These are phyloP conservation scores for Botrytis hyacinthi DNA, from an alignment of 2,329 filamentous ascomycete species.

Conservation along the genomic window DNA sequence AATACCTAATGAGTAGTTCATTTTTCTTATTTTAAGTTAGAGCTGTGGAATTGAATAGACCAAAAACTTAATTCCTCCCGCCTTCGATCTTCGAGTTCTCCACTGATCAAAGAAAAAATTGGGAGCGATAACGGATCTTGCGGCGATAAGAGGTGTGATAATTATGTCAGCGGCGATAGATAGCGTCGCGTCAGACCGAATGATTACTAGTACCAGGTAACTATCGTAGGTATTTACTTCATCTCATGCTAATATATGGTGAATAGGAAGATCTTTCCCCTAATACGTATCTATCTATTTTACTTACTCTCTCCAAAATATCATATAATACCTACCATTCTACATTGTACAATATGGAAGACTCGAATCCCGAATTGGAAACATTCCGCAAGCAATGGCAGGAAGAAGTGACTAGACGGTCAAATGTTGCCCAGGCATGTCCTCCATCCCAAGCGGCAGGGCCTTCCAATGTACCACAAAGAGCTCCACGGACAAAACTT, in stretches of 20 bases:
- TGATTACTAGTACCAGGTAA: neutral
- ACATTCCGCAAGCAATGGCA: constrained; percentile 84
- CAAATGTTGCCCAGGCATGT: constrained; percentile 26
- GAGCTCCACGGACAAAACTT: constrained; percentile 22
- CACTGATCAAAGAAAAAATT: constrained; percentile 8
- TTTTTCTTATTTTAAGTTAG: neutral
- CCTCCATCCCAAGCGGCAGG: constrained; percentile 18
- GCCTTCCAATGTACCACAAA: constrained; percentile 27
- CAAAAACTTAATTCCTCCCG: neutral
- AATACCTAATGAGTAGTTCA: neutral
- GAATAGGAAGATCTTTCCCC: neutral
- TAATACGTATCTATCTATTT: neutral
- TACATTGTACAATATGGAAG: constrained; percentile 36
- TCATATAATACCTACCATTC: too few species aligned
- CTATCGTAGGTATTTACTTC: neutral
- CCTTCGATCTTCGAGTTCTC: constrained; percentile 2
- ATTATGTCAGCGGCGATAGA: constrained; percentile 25
- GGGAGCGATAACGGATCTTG: constrained; percentile 15
- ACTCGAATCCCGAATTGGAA: constrained; percentile 70
- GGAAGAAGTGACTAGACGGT: constrained; percentile 54
- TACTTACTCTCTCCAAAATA: neutral
- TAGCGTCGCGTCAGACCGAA: neutral
- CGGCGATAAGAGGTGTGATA: constrained; percentile 2
- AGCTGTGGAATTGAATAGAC: neutral
- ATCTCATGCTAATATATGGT: too few species aligned